phyloP scores from a whole-genome alignment of 2,329 filamentous ascomycete species.

The Cladophialophora chaetospira region DNA sequence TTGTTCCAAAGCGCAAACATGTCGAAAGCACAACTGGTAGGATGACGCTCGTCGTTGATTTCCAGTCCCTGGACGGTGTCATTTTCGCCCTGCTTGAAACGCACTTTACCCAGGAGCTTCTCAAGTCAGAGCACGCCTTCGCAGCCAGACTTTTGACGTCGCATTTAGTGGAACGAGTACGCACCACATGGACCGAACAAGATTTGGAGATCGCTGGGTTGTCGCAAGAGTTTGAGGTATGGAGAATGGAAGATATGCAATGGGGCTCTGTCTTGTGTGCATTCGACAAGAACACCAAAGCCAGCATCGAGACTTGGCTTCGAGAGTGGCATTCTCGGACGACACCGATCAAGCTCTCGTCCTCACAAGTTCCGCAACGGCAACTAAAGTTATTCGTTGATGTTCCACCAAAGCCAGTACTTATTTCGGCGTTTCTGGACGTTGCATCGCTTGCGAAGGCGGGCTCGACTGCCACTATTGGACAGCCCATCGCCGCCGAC shows the following conservation, averaged over 20 bases:
- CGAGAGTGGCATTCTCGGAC: conserved; percentile 57
- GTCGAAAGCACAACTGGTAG: conserved; percentile 1
- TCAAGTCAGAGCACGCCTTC: conserved; percentile 48
- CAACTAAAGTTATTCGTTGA: conserved; percentile 88
- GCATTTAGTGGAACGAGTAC: conserved; percentile 51
- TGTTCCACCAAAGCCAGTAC: conserved; percentile 76
- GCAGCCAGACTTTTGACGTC: conserved; percentile 56
- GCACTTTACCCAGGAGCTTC: conserved; percentile 51
- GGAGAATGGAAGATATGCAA: conserved; percentile 53
- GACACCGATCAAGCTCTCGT: conserved; percentile 16
- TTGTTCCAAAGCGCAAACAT: conserved; percentile 14
- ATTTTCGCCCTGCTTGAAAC: conserved; percentile 55
- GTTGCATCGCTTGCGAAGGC: conserved; percentile 30
- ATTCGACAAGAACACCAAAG: conserved; percentile 49
- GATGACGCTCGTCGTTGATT: conserved; percentile 66
- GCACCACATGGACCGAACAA: conserved; percentile 48
- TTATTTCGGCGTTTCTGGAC: conserved; percentile 73
- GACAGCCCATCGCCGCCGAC: conserved; percentile 51
- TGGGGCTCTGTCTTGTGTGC: conserved; percentile 57
- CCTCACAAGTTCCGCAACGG: conserved; percentile 36
- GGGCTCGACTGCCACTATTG: conserved; percentile 39
- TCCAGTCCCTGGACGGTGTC: conserved; percentile 75
- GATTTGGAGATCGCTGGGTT: conserved; percentile 59
- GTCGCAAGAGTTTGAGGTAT: conserved; percentile 55
- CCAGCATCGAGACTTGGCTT: conserved; percentile 54